These are phyloP conservation scores for Trebouxia gelatinosa DNA, from an alignment of 163 green algal genomes.

Conservation along the genomic window DNA sequence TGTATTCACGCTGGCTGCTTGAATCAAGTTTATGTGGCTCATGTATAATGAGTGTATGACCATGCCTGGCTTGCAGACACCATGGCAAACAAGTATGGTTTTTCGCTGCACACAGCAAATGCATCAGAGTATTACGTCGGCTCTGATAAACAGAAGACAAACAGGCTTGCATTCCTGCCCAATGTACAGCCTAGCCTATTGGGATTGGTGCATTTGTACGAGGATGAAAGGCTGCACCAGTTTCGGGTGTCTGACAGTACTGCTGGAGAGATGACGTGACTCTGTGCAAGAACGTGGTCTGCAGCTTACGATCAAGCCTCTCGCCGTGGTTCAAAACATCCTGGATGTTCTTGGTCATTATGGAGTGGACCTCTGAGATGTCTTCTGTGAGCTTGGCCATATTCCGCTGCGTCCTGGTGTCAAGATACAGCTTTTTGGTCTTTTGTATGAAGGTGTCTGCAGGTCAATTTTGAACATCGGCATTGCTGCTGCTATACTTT, in stretches of 20 bases:
- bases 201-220: background rate
- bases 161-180: background rate
- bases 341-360: conserved; percentile 99
- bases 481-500: too few species aligned
- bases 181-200: background rate
- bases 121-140: too few species aligned
- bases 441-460: conserved; percentile 99
- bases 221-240: background rate
- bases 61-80: too few species aligned
- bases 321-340: conserved; percentile 98
- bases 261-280: background rate
- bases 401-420: conserved; percentile 97
- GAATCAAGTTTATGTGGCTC: too few species aligned
- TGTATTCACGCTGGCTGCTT: too few species aligned
- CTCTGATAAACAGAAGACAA: too few species aligned
- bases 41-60: too few species aligned
- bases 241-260: background rate
- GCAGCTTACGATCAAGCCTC: conserved; percentile 84
- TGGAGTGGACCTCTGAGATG: conserved; percentile 92
- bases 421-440: conserved; percentile 97
- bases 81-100: too few species aligned
- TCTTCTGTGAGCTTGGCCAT: conserved; percentile 92
- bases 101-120: too few species aligned
- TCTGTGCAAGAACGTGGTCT: background rate
- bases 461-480: too few species aligned